phyloP scores from a whole-genome alignment of 1,284 basidiomycete genomes.

The Pterula multifida region DNA sequence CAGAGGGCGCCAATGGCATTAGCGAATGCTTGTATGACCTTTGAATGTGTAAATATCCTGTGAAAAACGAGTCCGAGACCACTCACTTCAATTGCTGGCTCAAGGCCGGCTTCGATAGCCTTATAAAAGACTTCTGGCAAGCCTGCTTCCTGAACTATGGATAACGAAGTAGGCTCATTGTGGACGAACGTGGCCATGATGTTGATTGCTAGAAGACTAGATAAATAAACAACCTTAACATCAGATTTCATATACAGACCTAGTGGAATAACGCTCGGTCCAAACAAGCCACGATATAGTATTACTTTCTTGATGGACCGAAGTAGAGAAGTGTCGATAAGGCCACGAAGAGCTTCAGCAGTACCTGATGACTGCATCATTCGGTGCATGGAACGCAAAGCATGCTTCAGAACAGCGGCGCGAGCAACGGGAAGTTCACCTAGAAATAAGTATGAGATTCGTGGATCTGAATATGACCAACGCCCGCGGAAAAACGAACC shows the following conservation, averaged over 20 bases:
- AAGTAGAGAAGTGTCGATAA: conserved; percentile 86
- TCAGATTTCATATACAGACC: conserved; percentile 38
- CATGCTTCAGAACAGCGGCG: conserved; percentile 74
- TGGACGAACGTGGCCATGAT: conserved; percentile 98
- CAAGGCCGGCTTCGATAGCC: conserved; percentile 75
- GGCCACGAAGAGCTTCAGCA: conserved; percentile 85
- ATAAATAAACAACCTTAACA: conserved; percentile 4
- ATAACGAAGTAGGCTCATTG: conserved; percentile 94
- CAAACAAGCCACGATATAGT: conserved; percentile 74
- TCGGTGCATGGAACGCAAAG: conserved; percentile 88
- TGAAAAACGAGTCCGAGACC: conserved; percentile 3
- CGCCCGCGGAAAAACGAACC: conserved; percentile 25
- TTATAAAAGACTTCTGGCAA: conserved; percentile 87
- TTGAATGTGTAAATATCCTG: conserved; percentile 7
- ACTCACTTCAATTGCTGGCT: conserved; percentile 76
- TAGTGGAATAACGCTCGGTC: conserved; percentile 75
- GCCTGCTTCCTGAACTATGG: conserved; percentile 85
- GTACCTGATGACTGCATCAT: conserved; percentile 96
- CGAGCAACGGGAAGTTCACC: conserved; percentile 57
- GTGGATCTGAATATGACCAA: conserved; percentile 3
- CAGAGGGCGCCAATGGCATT: conserved; percentile 97
- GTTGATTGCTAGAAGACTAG: conserved; percentile 62
- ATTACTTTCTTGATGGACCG: conserved; percentile 86
- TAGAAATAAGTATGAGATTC: conserved; percentile 14
- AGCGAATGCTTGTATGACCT: conserved; percentile 87